Conservation (phyloP, 768 basidiomycete species). For the Tricholoma bakamatsutake region DNA sequence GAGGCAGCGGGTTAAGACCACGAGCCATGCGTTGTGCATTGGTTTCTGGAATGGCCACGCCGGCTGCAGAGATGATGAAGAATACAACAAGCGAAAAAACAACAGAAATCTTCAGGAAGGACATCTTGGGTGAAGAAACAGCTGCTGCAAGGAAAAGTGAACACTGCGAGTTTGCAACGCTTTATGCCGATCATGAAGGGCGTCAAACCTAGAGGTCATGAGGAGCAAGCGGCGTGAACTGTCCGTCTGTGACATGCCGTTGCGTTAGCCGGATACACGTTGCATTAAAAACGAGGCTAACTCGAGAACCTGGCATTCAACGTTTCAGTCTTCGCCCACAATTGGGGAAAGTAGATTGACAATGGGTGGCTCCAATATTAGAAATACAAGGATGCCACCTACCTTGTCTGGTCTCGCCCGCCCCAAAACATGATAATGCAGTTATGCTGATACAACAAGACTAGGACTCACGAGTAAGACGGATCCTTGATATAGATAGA, state of each 20-base stretch:
- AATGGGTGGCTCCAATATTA: neutral
- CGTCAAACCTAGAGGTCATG: neutral
- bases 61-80: conserved; percentile 14
- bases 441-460: neutral
- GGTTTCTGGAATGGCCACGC: conserved; percentile 24
- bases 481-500: no score
- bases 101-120: conserved; percentile 16
- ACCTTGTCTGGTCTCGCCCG: neutral
- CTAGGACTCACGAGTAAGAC: neutral
- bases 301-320: neutral
- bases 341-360: neutral
- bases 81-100: conserved; percentile 20
- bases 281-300: neutral
- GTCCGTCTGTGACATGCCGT: neutral
- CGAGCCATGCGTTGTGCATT: conserved; percentile 41
- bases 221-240: neutral
- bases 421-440: neutral
- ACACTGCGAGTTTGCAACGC: neutral
- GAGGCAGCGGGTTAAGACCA: conserved; percentile 36
- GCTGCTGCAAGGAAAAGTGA: neutral
- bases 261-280: neutral
- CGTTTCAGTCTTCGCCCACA: neutral
- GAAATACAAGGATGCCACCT: neutral
- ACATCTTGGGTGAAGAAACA: neutral
- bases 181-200: neutral